These are phyloP conservation scores for Rhodomyrtus tomentosa DNA, from an alignment of 345 rosid species.

Conservation along the genomic window DNA sequence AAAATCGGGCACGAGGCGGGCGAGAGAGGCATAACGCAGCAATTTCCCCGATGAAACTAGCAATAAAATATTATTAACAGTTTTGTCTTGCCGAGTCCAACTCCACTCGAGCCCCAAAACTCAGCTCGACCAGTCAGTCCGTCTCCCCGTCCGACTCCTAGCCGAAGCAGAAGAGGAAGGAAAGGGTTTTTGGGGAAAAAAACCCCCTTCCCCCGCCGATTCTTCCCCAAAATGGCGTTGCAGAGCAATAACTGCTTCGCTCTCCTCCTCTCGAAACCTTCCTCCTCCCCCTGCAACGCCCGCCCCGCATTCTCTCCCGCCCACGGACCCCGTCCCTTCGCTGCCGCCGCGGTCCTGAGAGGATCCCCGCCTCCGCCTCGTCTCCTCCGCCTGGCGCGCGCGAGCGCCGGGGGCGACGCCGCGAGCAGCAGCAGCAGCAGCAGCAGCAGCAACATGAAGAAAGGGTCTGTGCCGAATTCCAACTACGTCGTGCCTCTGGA, in stretches of 20 bases:
- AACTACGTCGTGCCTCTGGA: conserved; percentile 91
- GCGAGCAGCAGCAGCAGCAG: background rate
- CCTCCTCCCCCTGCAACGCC: background rate
- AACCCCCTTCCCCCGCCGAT: background rate
- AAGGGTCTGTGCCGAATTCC: conserved; percentile 50
- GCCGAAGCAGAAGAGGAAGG: background rate
- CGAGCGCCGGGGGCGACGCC: conserved; percentile 12
- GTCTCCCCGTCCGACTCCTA: background rate
- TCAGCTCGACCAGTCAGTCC: background rate
- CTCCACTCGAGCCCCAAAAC: background rate
- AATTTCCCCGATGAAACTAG: no score
- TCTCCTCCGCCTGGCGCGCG: conserved; percentile 1
- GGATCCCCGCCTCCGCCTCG: background rate
- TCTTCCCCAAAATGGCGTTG: conserved; percentile 3
- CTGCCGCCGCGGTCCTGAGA: background rate
- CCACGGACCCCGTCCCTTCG: background rate
- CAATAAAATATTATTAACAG: no score
- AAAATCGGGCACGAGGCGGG: background rate
- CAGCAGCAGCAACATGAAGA: conserved; percentile 15
- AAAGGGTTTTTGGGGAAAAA: background rate
- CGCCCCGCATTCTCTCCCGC: background rate
- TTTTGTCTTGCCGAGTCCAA: no score
- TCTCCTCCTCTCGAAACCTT: background rate
- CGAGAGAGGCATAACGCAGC: background rate
- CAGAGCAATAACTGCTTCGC: background rate